phyloP scores from a whole-genome alignment of 345 rosid genomes.

The Hibiscus syriacus region DNA sequence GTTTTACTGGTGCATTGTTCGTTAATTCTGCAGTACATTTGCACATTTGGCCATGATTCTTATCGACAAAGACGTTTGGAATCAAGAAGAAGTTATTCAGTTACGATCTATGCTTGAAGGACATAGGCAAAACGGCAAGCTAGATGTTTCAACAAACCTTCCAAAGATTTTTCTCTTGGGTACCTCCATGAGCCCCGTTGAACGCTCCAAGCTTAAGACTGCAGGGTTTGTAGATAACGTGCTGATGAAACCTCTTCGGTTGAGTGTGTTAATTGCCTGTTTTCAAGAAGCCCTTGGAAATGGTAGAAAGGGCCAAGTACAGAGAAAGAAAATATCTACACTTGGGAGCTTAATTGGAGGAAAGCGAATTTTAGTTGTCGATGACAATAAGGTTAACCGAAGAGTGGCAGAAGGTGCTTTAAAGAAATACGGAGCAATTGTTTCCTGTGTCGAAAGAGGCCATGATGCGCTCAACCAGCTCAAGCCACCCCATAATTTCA shows the following conservation, averaged over 20 bases:
- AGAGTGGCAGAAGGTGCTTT: constrained; percentile 92
- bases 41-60: constrained; percentile 45
- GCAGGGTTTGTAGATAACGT: constrained; percentile 50
- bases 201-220: constrained; percentile 42
- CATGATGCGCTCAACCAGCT: constrained; percentile 58
- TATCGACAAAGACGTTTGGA: constrained; percentile 72
- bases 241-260: constrained; percentile 63
- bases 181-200: constrained; percentile 32
- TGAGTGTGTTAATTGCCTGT: constrained; percentile 51
- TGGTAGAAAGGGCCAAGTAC: constrained; percentile 42
- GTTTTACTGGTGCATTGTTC: background rate
- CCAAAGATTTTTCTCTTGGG: constrained; percentile 54
- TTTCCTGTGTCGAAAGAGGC: constrained; percentile 80
- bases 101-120: constrained; percentile 28
- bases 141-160: constrained; percentile 18
- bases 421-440: constrained; percentile 69
- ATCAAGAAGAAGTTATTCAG: constrained; percentile 33
- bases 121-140: constrained; percentile 16
- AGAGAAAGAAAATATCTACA: constrained; percentile 31
- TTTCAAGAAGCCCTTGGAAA: constrained; percentile 69
- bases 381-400: constrained; percentile 80
- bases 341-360: constrained; percentile 54
- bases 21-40: constrained; percentile 30
- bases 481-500: constrained; percentile 71
- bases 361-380: constrained; percentile 76